A percentile compares a stretch with the other conserved stretches of the same genome.
Evolutionary conservation across 768 basidiomycete genomes (phyloP).

Genomic region (Mycena amicta): DNA sequence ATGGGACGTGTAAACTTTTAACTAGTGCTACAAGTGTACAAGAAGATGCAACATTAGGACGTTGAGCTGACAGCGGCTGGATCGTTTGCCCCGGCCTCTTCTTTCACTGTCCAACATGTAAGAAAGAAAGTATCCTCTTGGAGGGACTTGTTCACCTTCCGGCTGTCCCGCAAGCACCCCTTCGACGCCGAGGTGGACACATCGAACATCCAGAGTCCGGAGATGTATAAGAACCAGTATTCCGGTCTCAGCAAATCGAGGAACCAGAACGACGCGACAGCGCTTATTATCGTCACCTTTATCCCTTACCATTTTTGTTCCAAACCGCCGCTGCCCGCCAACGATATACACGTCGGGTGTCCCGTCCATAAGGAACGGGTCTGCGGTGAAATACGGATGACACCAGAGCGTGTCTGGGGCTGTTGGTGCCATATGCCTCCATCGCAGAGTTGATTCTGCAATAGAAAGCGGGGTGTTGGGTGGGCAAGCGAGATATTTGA

Average conservation of each 20-base stretch:
- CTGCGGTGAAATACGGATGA: conserved; percentile 84
- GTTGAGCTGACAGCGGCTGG: too few relatives aligned
- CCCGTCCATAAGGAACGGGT: conserved; percentile 87
- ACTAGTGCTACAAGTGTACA: not conserved
- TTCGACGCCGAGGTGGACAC: conserved; percentile 57
- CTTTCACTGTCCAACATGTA: too few relatives aligned
- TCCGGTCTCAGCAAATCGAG: conserved; percentile 79
- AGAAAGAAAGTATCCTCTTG: too few relatives aligned
- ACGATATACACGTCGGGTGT: conserved; percentile 90
- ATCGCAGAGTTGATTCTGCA: conserved; percentile 78
- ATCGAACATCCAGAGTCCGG: conserved; percentile 70
- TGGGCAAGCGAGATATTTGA: conserved; percentile 82
- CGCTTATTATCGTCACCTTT: conserved; percentile 39
- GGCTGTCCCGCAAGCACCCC: conserved; percentile 25
- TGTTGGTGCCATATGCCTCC: conserved; percentile 98
- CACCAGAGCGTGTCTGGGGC: conserved; percentile 99
- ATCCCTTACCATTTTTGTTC: conserved; percentile 64
- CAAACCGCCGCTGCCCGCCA: conserved; percentile 88
- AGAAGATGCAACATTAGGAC: not conserved
- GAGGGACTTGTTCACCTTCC: not conserved
- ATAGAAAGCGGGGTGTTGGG: conserved; percentile 74
- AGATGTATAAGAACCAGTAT: conserved; percentile 79
- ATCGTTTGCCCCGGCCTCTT: too few relatives aligned
- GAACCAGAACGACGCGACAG: conserved; percentile 80
- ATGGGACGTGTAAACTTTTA: conserved; percentile 63